A percentile compares a stretch with the other conserved stretches of the same genome.
phyloP scores from a whole-genome alignment of 495 filamentous ascomycete species.

The Glarea lozoyensis region DNA sequence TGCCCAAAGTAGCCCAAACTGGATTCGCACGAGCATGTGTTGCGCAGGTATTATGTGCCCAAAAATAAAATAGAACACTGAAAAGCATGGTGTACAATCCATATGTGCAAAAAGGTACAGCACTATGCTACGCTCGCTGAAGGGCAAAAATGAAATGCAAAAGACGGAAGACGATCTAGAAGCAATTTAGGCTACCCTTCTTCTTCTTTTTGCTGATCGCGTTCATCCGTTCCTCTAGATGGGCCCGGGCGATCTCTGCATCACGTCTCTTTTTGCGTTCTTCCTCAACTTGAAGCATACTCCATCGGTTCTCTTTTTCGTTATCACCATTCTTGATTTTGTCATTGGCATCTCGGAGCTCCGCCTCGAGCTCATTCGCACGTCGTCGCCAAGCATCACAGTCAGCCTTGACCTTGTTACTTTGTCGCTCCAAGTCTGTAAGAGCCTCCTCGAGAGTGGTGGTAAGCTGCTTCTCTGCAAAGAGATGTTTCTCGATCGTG shows the following conservation, averaged over 20 bases:
- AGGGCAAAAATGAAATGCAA: background rate
- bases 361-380: slow-evolving; percentile 64
- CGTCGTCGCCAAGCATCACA: slow-evolving; percentile 86
- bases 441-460: slow-evolving; percentile 90
- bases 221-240: slow-evolving; percentile 90
- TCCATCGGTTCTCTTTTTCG: slow-evolving; percentile 57
- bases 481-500: slow-evolving; percentile 93
- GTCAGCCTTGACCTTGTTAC: slow-evolving; percentile 76
- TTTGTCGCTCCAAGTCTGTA: slow-evolving; percentile 81
- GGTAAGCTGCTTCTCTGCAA: slow-evolving; percentile 93
- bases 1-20: background rate
- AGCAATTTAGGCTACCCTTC: slow-evolving; percentile 94
- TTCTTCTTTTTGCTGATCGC: slow-evolving; percentile 92
- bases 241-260: slow-evolving; percentile 74
- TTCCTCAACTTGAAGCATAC: slow-evolving; percentile 88
- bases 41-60: slow-evolving; percentile 1
- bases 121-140: background rate
- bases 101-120: background rate
- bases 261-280: slow-evolving; percentile 79
- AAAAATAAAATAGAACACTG: background rate
- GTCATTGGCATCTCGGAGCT: slow-evolving; percentile 55
- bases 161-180: slow-evolving; percentile 41
- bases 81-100: background rate
- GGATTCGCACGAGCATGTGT: background rate
- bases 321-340: slow-evolving; percentile 41